These are phyloP conservation scores for Hypoxylon fuscum DNA, from an alignment of 495 filamentous ascomycete genomes.

Conservation along the genomic window DNA sequence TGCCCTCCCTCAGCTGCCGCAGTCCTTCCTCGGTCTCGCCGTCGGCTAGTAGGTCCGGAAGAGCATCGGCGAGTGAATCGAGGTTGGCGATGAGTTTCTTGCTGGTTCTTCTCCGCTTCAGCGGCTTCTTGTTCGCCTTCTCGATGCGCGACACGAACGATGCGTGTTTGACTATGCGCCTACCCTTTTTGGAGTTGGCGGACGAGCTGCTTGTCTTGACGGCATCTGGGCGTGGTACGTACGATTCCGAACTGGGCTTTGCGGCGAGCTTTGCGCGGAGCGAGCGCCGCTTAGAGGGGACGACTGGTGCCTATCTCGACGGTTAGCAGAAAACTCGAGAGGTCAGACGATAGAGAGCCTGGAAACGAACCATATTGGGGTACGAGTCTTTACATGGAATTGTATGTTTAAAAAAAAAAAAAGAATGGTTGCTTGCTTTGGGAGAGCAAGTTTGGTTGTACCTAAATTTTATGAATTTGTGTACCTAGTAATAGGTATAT, in stretches of 20 bases:
- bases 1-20: slow-evolving; percentile 51
- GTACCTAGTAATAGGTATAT: too few relatives aligned
- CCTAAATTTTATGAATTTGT: too few relatives aligned
- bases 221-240: slow-evolving; percentile 52
- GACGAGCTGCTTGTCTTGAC: slow-evolving; percentile 54
- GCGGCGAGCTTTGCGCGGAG: slow-evolving; percentile 53
- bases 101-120: slow-evolving; percentile 70
- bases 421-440: too few relatives aligned
- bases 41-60: slow-evolving; percentile 65
- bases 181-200: slow-evolving; percentile 76
- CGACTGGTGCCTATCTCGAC: too few relatives aligned
- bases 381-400: not conserved
- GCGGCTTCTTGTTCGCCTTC: slow-evolving; percentile 60
- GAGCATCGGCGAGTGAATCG: slow-evolving; percentile 77
- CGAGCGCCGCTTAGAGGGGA: slow-evolving; percentile 56
- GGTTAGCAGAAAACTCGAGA: too few relatives aligned
- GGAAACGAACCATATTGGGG: slow-evolving; percentile 2
- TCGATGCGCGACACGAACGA: slow-evolving; percentile 77
- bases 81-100: slow-evolving; percentile 83
- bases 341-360: slow-evolving; percentile 15
- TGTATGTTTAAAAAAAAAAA: too few relatives aligned
- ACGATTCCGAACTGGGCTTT: slow-evolving; percentile 31
- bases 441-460: too few relatives aligned
- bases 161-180: slow-evolving; percentile 78
- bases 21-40: slow-evolving; percentile 47